phyloP scores from a whole-genome alignment of 495 filamentous ascomycete genomes.

The Penicillium malachiteum region DNA sequence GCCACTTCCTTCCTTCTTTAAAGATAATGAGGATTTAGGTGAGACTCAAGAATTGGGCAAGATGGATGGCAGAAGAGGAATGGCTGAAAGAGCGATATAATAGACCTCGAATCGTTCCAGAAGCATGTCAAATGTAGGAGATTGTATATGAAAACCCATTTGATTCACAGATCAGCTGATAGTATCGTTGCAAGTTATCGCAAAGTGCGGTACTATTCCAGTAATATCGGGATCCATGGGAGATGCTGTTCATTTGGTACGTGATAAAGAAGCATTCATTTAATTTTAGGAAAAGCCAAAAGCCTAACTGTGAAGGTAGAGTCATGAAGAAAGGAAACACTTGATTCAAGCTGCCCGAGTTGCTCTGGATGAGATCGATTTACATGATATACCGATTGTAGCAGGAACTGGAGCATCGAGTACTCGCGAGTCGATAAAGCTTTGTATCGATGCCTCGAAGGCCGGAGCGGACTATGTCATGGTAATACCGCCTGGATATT shows the following conservation, averaged over 20 bases:
- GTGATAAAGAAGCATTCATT: too few relatives aligned
- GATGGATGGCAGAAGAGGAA: too few relatives aligned
- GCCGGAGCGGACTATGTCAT: constrained; percentile 6
- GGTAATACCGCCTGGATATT: constrained; percentile 6
- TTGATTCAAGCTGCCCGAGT: neutral
- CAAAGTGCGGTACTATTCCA: constrained; percentile 4
- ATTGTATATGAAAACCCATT: neutral
- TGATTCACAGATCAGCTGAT: too few relatives aligned
- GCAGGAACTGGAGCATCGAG: constrained; percentile 5
- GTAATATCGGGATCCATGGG: constrained; percentile 7
- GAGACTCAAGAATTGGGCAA: too few relatives aligned
- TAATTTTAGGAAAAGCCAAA: too few relatives aligned
- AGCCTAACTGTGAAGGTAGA: too few relatives aligned
- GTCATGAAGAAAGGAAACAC: neutral
- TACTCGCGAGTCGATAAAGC: constrained; percentile 3
- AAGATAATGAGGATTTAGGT: constrained; percentile 6
- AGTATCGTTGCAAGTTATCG: constrained; percentile 1
- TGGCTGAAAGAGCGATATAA: too few relatives aligned
- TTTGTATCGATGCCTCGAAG: constrained; percentile 8
- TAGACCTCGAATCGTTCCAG: constrained; percentile 5
- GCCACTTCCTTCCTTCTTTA: constrained; percentile 2
- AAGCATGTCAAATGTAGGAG: constrained; percentile 5
- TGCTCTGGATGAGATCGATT: neutral
- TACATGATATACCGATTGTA: neutral
- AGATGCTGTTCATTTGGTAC: constrained; percentile 7